Base-by-base conservation (phyloP, 208 protist genomes). In the Leishmania aethiopica region DNA sequence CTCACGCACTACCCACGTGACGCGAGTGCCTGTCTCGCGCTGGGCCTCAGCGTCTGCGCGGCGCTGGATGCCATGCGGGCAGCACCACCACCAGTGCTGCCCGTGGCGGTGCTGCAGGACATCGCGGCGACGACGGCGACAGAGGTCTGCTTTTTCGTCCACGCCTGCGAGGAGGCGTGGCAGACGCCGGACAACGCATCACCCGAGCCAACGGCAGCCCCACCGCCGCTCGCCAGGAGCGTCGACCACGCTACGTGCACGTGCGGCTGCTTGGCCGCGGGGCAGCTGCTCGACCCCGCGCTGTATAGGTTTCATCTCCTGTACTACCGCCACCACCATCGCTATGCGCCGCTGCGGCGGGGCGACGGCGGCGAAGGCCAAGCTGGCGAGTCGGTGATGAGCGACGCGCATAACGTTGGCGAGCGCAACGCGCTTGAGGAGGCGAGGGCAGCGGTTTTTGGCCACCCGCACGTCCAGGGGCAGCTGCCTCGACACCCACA, bases 231-330 rank as follows among this genome's bases (percentile, higher is more conserved):
- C 28, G 70, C 47, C 42, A 32, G 22, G 45, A 19, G 70, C 28
- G 45, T 55, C 42, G 70, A 77, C 25, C 11, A 70, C 45, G 4
- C 32, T 22, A 81, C 79, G n/a, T 87, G 84, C 47, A 40, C 37
- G 49, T 87, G 84, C 42, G 84, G 84, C 25, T 87, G 84, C 45
- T 40, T 87, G n/a, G 45, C 73, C 7, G 45, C 25, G 4, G 84
- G 84, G 3, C 70, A 78, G 45, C 73, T 75, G 35, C 32, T 83
- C 25, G 79, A 87, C 70, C 37, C 70, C 35, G 15, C 57, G 0
- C 79, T 80, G 4, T 82, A 80, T 49, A 13, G 83, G n/a, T 86
- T 80, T 66, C 83, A 83, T 67, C 40, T 51, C 6, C 40, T 57
- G 19, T 83, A 83, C 75, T 83, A 86, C 75, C 62, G 28, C 64